Base-by-base conservation (phyloP, 371 early-diverging fungal species). In the Mycotypha africana region DNA sequence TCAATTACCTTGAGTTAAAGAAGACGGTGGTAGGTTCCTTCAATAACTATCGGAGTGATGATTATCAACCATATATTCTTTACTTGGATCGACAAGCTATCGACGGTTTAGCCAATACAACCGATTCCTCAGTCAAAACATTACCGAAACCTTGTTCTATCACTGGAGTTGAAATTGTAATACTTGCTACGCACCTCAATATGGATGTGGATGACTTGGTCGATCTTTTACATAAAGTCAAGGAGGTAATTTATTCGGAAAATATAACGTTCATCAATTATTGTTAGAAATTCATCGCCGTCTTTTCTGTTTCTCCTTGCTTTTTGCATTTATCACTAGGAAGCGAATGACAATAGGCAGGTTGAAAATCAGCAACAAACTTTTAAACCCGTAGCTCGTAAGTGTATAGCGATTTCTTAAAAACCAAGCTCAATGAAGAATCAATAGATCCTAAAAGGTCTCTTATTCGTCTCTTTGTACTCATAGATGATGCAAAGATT, bases 151-250 rank as follows among this genome's bases (percentile, higher is more conserved):
- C 40, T 2, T 23, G 54, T 3, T n/a, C 17, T 14, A 16, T 70
- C 1, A 54, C 64, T 4, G 64, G 66, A 14, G 19, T 26, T 1
- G 56, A 63, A 5, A 20, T 70, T 9, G 4, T 58, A 0, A 2
- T 21, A 8, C 40, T 70, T 1, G 55, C 70, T 0, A 42, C 45
- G 20, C 19, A 45, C 3, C 37, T 66, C 0, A 20, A 45, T 26
- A 43, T 66, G 7, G 12, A 31, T 4, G 2, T 49, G 1, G 3
- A 44, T 0, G 24, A 34, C 6, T 21, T 70, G 2, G 42, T 42
- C 0, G 33, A 23, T 0, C 17, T 53, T 1, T 34, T 70, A 8
- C 55, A 60, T 19, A 17, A 35, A 16, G 44, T 56, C 0, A 48
- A 60, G 47, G 65, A 56, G 49, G 37, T 38, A 33, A 33, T n/a